phyloP scores from a whole-genome alignment of 2,329 filamentous ascomycete species.

The Huntiella moniliformis region DNA sequence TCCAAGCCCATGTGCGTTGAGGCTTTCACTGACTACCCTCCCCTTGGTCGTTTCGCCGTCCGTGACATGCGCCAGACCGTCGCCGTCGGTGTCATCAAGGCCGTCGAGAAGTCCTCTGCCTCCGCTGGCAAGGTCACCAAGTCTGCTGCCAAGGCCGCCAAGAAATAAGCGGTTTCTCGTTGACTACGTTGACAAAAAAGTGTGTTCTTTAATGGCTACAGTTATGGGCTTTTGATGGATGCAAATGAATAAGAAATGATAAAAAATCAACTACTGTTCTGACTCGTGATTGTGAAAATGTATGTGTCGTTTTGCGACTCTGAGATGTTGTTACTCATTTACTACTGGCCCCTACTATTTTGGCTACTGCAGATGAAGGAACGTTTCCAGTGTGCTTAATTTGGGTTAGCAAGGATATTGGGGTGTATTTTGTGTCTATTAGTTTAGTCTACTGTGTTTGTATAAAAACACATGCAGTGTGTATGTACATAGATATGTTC shows the following conservation, averaged over 20 bases:
- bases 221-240: conserved; percentile 7
- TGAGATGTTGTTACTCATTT: no score
- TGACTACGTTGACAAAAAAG: conserved; percentile 10
- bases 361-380: no score
- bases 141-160: conserved; percentile 53
- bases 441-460: no score
- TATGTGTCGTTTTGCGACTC: not conserved
- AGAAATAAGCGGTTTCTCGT: conserved; percentile 40
- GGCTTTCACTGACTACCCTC: conserved; percentile 98
- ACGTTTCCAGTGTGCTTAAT: no score
- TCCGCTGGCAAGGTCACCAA: conserved; percentile 49
- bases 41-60: conserved; percentile 99
- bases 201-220: conserved; percentile 4
- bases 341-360: no score
- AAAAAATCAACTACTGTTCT: not conserved
- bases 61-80: conserved; percentile 93
- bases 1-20: conserved; percentile 99
- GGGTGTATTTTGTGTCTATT: no score
- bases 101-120: conserved; percentile 45
- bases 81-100: conserved; percentile 90
- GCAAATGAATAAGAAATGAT: conserved; percentile 11
- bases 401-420: no score
- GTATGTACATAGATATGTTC: no score
- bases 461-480: no score
- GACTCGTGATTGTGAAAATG: not conserved